Conservation (phyloP, 176 grass and related monocot genomes). For the Oryza meridionalis region DNA sequence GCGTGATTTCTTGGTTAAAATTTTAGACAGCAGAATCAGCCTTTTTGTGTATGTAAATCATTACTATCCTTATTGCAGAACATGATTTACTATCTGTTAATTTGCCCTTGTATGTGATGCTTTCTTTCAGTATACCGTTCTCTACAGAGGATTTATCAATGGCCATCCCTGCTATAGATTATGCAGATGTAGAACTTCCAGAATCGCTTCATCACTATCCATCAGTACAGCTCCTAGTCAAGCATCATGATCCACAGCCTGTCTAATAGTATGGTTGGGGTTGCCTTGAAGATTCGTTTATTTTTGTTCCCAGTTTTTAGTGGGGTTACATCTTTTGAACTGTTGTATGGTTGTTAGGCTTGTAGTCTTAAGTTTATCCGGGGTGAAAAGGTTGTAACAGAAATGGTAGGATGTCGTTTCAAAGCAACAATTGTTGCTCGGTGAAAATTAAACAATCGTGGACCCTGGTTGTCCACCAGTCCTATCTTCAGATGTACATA, state of each 20-base stretch:
- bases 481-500: conserved; percentile 47
- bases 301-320: conserved; percentile 32
- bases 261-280: conserved; percentile 39
- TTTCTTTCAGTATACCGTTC: conserved; percentile 86
- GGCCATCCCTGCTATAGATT: conserved; percentile 79
- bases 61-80: not conserved
- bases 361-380: conserved; percentile 3
- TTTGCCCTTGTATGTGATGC: conserved; percentile 38
- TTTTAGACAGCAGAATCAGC: not conserved
- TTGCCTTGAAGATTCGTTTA: conserved; percentile 33
- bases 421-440: conserved; percentile 80
- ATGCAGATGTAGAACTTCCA: conserved; percentile 67
- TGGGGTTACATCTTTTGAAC: conserved; percentile 34
- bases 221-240: conserved; percentile 64
- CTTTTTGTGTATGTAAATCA: not conserved
- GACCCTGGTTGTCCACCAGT: not conserved
- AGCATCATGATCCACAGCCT: conserved; percentile 45
- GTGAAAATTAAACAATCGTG: conserved; percentile 10
- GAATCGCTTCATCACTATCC: conserved; percentile 58
- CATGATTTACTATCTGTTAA: not conserved
- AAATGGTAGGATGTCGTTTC: conserved; percentile 9
- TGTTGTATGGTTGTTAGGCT: conserved; percentile 57
- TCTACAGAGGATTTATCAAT: conserved; percentile 94
- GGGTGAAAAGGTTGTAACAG: not conserved
- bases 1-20: not conserved